Conservation (phyloP, 2,329 filamentous ascomycete species). For the Didymella sp. region DNA sequence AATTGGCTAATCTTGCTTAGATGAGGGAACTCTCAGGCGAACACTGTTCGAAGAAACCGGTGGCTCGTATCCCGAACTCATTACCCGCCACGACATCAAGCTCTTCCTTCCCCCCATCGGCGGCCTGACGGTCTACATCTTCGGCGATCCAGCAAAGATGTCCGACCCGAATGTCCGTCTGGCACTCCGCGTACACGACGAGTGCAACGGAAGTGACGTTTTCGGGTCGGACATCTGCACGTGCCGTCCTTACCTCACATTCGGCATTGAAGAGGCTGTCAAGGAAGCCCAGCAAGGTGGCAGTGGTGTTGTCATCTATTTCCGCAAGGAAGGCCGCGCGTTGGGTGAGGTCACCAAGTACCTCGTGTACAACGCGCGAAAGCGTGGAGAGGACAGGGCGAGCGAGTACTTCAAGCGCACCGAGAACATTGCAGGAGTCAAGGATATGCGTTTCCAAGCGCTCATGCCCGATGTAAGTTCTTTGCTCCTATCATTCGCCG, state of each 20-base stretch:
- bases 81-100: constrained; percentile 94
- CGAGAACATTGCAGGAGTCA: constrained; percentile 97
- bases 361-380: constrained; percentile 78
- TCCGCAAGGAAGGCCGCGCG: constrained; percentile 94
- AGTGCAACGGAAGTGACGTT: constrained; percentile 96
- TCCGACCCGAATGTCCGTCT: constrained; percentile 81
- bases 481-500: not conserved
- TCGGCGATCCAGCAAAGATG: constrained; percentile 94
- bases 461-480: constrained; percentile 80
- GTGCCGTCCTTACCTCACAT: constrained; percentile 93
- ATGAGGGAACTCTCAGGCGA: constrained; percentile 84
- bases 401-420: constrained; percentile 96
- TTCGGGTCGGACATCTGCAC: constrained; percentile 99
- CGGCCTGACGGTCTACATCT: constrained; percentile 94
- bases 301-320: constrained; percentile 96
- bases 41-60: constrained; percentile 95
- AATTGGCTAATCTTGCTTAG: constrained; percentile 53
- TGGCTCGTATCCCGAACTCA: constrained; percentile 94
- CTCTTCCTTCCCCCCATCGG: constrained; percentile 95
- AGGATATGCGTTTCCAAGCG: constrained; percentile 96
- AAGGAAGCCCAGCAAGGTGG: constrained; percentile 95
- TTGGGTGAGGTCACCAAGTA: constrained; percentile 94
- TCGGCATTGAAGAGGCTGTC: constrained; percentile 95
- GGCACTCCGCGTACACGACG: constrained; percentile 83
- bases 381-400: constrained; percentile 77